Base-by-base conservation (phyloP, 805 yeast genomes). In the Suhomyces faveliae region DNA sequence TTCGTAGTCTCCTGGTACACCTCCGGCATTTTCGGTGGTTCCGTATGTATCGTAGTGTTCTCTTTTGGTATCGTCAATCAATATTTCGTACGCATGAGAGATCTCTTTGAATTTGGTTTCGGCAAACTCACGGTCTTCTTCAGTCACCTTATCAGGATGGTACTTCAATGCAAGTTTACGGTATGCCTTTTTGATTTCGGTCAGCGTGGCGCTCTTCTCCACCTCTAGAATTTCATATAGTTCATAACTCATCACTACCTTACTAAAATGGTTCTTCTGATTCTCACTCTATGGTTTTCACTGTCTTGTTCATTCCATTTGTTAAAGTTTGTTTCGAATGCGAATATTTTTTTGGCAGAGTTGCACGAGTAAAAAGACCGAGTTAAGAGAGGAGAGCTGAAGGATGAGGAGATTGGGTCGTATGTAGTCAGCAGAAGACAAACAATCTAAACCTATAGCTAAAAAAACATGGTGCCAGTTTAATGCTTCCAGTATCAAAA, bases 101-200 rank as follows among this genome's bases (percentile, higher is more conserved):
- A 92, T 80, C 57, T 85, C 91, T 64, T 92, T 92, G 68, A 92
- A 92, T 60, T 77, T 79, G 51, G 78, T 71, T 65, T 89, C 97
- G 3, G 96, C 87, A 15, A 72, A 79, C 12, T 75, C 84, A 50
- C 94, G 73, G 42, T 68, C 66, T 19, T 81, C 81, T 54, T 82
- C 88, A 0, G 80, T 63, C 1, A 81, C 90, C 62, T 94, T 92
- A 65, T 92, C 98, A 0, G 98, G 98, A 66, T 92, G 98, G 58
- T 84, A 80, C 50, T 74, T 72, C 35, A 92, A 74, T 9, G 98
- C 98, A 42, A 89, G 76, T 56, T 83, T 86, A 54, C 95, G 78
- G 67, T 89, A 92, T 0, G 97, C 96, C 64, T 80, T 83, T 57
- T 85, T 85, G 62, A 92, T 88, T 53, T 91, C 97, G 1, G 68